These are phyloP conservation scores for Aspergillus piperis DNA, from an alignment of 2,329 filamentous ascomycete species.

Conservation along the genomic window DNA sequence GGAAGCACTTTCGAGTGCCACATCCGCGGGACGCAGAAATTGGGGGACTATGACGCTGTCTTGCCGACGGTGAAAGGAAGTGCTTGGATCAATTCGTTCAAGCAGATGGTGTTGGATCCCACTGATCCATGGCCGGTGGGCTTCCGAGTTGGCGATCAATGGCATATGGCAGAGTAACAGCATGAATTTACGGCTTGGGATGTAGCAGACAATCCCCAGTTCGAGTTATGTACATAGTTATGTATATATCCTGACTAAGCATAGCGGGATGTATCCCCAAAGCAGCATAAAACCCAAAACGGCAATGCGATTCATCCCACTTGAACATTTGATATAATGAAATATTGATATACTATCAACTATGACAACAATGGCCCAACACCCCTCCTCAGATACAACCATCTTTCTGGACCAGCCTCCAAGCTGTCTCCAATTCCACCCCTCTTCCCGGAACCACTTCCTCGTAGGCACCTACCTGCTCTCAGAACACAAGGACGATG, in stretches of 20 bases:
- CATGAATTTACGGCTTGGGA: no score
- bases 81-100: slow-evolving; percentile 49
- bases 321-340: background rate
- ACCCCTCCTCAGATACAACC: slow-evolving; percentile 35
- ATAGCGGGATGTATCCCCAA: background rate
- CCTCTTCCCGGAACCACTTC: slow-evolving; percentile 61
- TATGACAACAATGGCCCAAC: slow-evolving; percentile 20
- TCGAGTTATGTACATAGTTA: no score
- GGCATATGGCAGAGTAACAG: background rate
- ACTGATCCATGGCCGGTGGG: slow-evolving; percentile 47
- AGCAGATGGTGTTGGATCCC: slow-evolving; percentile 45
- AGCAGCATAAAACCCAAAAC: background rate
- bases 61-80: no score
- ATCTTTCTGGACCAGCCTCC: slow-evolving; percentile 46
- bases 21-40: no score
- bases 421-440: slow-evolving; percentile 49
- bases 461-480: slow-evolving; percentile 85
- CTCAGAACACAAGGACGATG: slow-evolving; percentile 32
- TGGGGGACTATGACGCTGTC: no score
- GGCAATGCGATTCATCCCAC: background rate
- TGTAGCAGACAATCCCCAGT: no score
- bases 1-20: no score
- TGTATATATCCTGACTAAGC: background rate
- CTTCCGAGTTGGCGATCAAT: slow-evolving; percentile 40
- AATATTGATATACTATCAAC: background rate